Evolutionary conservation across 2,329 filamentous ascomycete genomes (phyloP).

Genomic region (Metarhizium sp.): DNA sequence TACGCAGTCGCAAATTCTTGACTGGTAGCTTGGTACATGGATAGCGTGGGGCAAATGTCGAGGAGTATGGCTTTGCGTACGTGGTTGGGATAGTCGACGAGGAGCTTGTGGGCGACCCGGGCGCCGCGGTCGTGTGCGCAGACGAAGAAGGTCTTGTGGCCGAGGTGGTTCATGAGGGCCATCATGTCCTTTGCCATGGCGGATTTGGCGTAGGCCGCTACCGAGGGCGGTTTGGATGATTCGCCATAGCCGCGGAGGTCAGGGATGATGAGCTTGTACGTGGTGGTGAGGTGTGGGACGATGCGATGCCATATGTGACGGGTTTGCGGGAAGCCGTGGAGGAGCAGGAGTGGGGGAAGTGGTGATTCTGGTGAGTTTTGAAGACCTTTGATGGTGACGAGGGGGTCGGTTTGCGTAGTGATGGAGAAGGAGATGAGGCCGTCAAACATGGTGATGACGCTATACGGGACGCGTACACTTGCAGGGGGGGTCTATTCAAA

Average conservation of each 20-base stretch:
- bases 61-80: constrained; percentile 35
- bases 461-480: too few relatives aligned
- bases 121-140: constrained; percentile 50
- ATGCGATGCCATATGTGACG: constrained; percentile 42
- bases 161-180: constrained; percentile 33
- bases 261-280: constrained; percentile 33
- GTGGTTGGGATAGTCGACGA: constrained; percentile 33
- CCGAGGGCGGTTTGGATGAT: constrained; percentile 33
- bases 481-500: too few relatives aligned
- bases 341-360: constrained; percentile 34
- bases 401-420: constrained; percentile 22
- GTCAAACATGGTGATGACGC: constrained; percentile 25
- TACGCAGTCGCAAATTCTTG: constrained; percentile 37
- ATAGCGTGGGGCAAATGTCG: constrained; percentile 45
- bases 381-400: constrained; percentile 34
- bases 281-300: constrained; percentile 24
- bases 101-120: constrained; percentile 43
- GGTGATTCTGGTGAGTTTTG: constrained; percentile 13
- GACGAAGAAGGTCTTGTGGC: constrained; percentile 32
- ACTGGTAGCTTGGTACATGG: constrained; percentile 38
- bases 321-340: constrained; percentile 45
- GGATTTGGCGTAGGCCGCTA: constrained; percentile 34
- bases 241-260: constrained; percentile 43
- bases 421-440: constrained; percentile 28
- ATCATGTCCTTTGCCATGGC: constrained; percentile 38